phyloP scores from a whole-genome alignment of 805 yeast genomes.

The Tanozyma kutaoensis region DNA sequence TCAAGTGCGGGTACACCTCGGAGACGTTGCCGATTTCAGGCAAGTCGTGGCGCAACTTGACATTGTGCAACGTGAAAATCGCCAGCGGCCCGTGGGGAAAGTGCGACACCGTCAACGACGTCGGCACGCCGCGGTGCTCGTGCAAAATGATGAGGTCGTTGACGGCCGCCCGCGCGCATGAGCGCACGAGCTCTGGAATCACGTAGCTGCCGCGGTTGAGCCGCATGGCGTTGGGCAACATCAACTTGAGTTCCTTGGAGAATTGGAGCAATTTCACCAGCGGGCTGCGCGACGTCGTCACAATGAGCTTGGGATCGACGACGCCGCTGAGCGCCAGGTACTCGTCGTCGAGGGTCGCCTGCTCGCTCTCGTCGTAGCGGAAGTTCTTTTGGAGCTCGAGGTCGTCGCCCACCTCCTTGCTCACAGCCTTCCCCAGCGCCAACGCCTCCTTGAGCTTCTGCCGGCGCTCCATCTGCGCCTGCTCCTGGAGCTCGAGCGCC shows the following conservation, averaged over 20 bases:
- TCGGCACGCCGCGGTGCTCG: constrained; percentile 98
- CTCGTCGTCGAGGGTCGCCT: constrained; percentile 75
- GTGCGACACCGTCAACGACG: constrained; percentile 83
- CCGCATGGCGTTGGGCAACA: constrained; percentile 83
- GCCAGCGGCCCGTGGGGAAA: constrained; percentile 98
- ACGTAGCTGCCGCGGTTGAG: constrained; percentile 89
- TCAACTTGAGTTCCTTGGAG: constrained; percentile 78
- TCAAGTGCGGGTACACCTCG: constrained; percentile 87
- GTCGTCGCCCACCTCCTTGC: constrained; percentile 87
- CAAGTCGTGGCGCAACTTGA: constrained; percentile 86
- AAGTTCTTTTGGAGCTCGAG: constrained; percentile 66
- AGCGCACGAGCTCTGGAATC: constrained; percentile 70
- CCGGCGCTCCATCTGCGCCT: constrained; percentile 72
- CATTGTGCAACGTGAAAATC: constrained; percentile 87
- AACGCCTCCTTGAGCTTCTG: constrained; percentile 56
- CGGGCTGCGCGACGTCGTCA: constrained; percentile 91
- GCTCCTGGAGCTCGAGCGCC: constrained; percentile 82
- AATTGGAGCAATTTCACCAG: constrained; percentile 77
- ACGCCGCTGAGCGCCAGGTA: constrained; percentile 80
- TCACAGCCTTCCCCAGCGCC: constrained; percentile 82
- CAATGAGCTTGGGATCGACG: constrained; percentile 78
- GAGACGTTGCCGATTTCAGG: constrained; percentile 75
- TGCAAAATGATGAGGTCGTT: constrained; percentile 80
- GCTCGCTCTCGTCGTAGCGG: constrained; percentile 73
- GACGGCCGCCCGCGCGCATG: constrained; percentile 69